phyloP scores from a whole-genome alignment of 371 early-diverging fungal species.

The Mucor lusitanicus region DNA sequence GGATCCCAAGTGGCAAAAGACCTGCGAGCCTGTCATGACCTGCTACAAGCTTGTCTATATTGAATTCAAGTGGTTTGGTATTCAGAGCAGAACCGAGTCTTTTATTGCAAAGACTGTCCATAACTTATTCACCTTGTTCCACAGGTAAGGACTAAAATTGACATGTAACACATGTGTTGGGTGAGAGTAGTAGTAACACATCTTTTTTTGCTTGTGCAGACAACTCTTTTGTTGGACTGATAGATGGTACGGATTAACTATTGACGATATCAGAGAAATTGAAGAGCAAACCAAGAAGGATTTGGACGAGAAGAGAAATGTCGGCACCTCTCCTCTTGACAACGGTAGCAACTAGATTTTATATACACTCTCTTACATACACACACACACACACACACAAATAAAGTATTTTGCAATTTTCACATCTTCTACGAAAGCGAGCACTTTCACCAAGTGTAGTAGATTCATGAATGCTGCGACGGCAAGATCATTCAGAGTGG shows the following conservation, averaged over 20 bases:
- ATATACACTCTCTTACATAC: no score
- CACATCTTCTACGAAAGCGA: neutral
- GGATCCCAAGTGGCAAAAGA: conserved; percentile 38
- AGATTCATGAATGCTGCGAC: no score
- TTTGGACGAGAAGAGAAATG: conserved; percentile 44
- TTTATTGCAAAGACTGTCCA: conserved; percentile 46
- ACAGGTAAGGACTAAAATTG: conserved; percentile 19
- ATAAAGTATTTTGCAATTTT: no score
- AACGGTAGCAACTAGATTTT: neutral
- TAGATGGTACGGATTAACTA: conserved; percentile 70
- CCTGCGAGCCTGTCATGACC: conserved; percentile 71
- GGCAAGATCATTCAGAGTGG: no score
- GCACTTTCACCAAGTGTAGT: no score
- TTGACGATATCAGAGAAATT: conserved; percentile 63
- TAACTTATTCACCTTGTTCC: conserved; percentile 32
- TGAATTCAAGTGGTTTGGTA: conserved; percentile 73
- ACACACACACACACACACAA: no score
- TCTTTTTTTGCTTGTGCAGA: conserved; percentile 30
- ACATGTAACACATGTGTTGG: neutral
- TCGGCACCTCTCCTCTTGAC: neutral
- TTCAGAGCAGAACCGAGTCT: conserved; percentile 61
- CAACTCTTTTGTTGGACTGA: conserved; percentile 76
- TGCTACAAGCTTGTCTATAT: conserved; percentile 75
- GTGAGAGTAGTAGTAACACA: neutral
- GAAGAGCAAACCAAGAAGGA: conserved; percentile 67